Percentiles rank a stretch among this genome's conserved stretches.
Evolutionary conservation across 169 alveolate genomes (phyloP).

Genomic region (Cryptosporidium bovis): DNA sequence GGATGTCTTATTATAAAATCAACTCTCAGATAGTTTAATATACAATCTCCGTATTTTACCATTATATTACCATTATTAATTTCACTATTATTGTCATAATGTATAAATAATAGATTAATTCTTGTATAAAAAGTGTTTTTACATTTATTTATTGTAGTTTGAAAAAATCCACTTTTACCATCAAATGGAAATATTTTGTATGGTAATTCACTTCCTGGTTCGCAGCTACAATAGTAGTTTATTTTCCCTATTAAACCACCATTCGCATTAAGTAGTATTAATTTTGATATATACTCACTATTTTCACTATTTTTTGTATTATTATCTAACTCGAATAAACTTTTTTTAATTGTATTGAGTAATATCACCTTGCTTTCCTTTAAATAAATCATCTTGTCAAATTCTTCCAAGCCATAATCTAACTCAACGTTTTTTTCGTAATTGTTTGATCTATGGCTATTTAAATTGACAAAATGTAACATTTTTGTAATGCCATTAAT

Average conservation of each 20-base stretch:
- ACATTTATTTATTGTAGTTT: not conserved
- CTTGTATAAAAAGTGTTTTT: not conserved
- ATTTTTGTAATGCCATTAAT: not conserved
- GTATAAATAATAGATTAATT: not conserved
- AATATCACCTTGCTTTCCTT: not conserved
- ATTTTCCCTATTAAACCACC: slow-evolving; percentile 12
- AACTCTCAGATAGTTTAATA: not conserved
- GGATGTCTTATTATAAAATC: slow-evolving; percentile 2
- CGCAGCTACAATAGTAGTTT: not conserved
- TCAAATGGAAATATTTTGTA: slow-evolving; percentile 25
- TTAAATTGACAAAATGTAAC: not conserved
- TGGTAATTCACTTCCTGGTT: not conserved
- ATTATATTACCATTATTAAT: not conserved
- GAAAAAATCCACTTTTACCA: slow-evolving; percentile 17
- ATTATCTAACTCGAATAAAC: not conserved
- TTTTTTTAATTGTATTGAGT: not conserved
- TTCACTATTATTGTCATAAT: not conserved
- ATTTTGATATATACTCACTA: slow-evolving; percentile 1
- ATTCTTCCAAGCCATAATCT: not conserved
- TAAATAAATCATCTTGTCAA: slow-evolving; percentile 35
- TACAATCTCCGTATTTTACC: not conserved
- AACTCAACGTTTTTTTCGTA: slow-evolving; percentile 18
- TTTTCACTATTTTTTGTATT: slow-evolving; percentile 10
- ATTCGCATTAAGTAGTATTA: slow-evolving; percentile 1
- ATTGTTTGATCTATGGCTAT: not conserved